Evolutionary conservation across 2,329 filamentous ascomycete species (phyloP).

Genomic region (Sporothrix luriei): DNA sequence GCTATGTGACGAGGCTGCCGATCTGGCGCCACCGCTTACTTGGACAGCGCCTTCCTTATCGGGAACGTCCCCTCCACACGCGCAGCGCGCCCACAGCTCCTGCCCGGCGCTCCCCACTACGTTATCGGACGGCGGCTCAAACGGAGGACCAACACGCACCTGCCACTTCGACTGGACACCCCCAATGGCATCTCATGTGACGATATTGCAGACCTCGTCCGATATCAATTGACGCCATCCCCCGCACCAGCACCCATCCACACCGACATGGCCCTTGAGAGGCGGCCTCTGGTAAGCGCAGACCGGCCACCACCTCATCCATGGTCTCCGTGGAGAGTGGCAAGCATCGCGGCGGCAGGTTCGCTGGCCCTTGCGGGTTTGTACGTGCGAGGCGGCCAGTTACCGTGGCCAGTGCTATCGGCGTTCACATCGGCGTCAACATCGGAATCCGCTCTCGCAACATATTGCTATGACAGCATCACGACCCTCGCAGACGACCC

Average conservation of each 20-base stretch:
- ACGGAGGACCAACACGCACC: no score
- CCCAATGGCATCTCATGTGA: neutral
- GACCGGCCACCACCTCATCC: neutral
- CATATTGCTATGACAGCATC: slow-evolving; percentile 50
- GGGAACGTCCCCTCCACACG: neutral
- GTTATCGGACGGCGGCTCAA: neutral
- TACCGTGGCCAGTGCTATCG: neutral
- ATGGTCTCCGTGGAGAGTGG: slow-evolving; percentile 7
- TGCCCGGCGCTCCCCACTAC: neutral
- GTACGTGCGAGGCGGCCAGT: neutral
- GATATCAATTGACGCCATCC: neutral
- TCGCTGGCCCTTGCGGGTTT: slow-evolving; percentile 15
- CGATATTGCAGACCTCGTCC: neutral
- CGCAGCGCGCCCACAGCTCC: neutral
- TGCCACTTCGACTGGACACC: neutral
- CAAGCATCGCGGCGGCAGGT: slow-evolving; percentile 15
- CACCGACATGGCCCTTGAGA: slow-evolving; percentile 14
- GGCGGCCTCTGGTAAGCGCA: neutral
- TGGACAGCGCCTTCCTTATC: slow-evolving; percentile 24
- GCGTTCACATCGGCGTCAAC: neutral
- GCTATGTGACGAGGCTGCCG: slow-evolving; percentile 1
- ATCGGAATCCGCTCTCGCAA: slow-evolving; percentile 34
- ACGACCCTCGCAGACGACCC: slow-evolving; percentile 47
- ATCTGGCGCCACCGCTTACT: neutral
- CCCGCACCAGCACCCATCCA: neutral